These are phyloP conservation scores for Phlyctochytrium bullatum DNA, from an alignment of 192 early-diverging fungal species.

Conservation along the genomic window DNA sequence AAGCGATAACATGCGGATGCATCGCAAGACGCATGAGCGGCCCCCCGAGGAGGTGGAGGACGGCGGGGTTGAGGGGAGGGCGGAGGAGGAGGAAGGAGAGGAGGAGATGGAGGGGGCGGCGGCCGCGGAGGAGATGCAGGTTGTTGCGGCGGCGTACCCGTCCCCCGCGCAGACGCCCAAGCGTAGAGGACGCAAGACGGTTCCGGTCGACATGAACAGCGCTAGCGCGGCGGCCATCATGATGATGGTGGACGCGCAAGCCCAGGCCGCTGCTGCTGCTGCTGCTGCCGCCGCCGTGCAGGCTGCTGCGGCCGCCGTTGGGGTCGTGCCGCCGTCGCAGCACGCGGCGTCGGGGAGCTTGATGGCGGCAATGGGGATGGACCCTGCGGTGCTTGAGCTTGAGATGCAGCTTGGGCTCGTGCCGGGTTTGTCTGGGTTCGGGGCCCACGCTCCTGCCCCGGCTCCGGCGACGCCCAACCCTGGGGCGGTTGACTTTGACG, in stretches of 20 bases:
- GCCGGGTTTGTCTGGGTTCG: too few relatives aligned
- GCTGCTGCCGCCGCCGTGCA: background rate
- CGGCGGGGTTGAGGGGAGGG: background rate
- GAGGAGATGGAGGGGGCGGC: background rate
- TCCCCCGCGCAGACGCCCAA: background rate
- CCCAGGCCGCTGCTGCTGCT: background rate
- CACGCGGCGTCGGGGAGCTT: background rate
- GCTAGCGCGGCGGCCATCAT: background rate
- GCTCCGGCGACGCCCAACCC: too few relatives aligned
- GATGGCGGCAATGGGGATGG: background rate
- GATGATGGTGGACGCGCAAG: background rate
- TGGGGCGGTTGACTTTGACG: too few relatives aligned
- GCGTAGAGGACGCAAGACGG: background rate
- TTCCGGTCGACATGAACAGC: background rate
- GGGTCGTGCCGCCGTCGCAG: background rate
- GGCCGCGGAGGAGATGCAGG: too few relatives aligned
- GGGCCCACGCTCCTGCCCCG: too few relatives aligned
- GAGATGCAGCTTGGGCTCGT: background rate
- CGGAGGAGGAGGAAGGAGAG: background rate
- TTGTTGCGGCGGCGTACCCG: background rate
- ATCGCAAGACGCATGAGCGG: background rate
- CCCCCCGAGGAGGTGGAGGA: too few relatives aligned
- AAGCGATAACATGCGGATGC: slow-evolving; percentile 19
- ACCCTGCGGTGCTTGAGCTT: background rate
- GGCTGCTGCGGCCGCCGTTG: background rate